Base-by-base conservation (phyloP, 169 alveolate genomes). In the Cyclospora cayetanensis region DNA sequence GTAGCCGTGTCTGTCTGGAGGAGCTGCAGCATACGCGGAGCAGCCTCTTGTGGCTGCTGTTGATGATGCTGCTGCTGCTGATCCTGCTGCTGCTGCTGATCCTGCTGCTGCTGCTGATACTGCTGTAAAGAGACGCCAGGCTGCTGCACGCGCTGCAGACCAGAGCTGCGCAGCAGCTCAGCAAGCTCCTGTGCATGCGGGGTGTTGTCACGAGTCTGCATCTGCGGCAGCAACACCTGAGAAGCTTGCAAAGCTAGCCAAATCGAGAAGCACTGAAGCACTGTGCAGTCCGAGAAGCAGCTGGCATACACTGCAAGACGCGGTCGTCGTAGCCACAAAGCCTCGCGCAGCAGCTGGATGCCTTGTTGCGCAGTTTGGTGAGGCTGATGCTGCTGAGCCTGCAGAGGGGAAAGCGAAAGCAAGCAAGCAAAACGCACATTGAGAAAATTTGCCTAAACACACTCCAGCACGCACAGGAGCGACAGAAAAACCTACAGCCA, bases 281-380 rank as follows among this genome's bases (percentile, higher is more conserved):
- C 15, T 34, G 46, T 63, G 65, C 70, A 50, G 65, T 76, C 93
- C n/a, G 83, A 35, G 65, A 90, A 79, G 90, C 90, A 76, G 12
- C 90, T n/a, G 43, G 93, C 93, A 50, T 72, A 76, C 53, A 90
- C 90, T 5, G 93, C 86, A 42, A 90, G 85, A 15, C 93, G 90
- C 7, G 93, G 93, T 15, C 90, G 52, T 68, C 92, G 68, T 39
- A 88, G 85, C 37, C 84, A 43, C 80, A 88, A 88, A 2, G 77
- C 72, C 90, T 80, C 60, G 39, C 72, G 90, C 12, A 80, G 90
- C 76, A 80, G 90, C 55, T 80, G 90, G 35, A 80, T 50, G 0
- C 90, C 90, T 31, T 52, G 72, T 22, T 31, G 77, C 39, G n/a
- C 63, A 46, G 31, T 72, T 50, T 80, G 90, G 63, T 52, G 74